Evolutionary conservation across 768 basidiomycete genomes (phyloP), one percentile per base, ranked within the genome.

Genomic region (Tephrocybe rancida): DNA sequence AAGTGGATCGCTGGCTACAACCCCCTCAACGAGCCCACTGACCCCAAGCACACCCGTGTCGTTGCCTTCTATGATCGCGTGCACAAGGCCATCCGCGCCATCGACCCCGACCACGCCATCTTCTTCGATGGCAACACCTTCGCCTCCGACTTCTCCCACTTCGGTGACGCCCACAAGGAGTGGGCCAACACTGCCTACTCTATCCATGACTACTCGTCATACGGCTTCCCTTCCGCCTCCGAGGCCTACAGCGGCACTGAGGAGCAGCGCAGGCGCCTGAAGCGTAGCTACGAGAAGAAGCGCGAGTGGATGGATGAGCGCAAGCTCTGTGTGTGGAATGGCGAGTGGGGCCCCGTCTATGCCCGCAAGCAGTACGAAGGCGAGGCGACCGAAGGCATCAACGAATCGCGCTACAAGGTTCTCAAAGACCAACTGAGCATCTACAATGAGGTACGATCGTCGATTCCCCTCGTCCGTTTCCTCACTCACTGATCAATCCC

Each of bases 1-100:
- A 77, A 82, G 56, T 92, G 90, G 90, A 84, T 93, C 54, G 91
- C 90, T 1, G 89, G 91, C 16, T 94, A 90, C 72, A 93, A 93
- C 69, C 88, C 86, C 3, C 73, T 94, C 43, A 95, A 93, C 78
- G 91, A 94, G 70, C 79, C 88, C 32, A 83, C 90, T 3, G 91
- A 92, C 64, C 72, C 84, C 14, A 73, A 82, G 44, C 88, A 90
- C 67, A 78, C 73, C 10, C 75, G 85, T 43, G 70, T 94, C 48
- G 62, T 91, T 56, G 66, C 57, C 6, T 91, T 87, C 72, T 92
- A 92, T 70, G 78, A 84, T 60, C 73, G 82, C 16, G 75, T 90
- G 22, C 79, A 91, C 70, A 72, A 71, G 18, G 87, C 86, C 22
- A 91, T 95, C 65, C 85, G 88, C 37, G 74, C 77, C 19, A 70